These are phyloP conservation scores for Cladosporium sp. DNA, from an alignment of 2,329 filamentous ascomycete species.

Conservation along the genomic window DNA sequence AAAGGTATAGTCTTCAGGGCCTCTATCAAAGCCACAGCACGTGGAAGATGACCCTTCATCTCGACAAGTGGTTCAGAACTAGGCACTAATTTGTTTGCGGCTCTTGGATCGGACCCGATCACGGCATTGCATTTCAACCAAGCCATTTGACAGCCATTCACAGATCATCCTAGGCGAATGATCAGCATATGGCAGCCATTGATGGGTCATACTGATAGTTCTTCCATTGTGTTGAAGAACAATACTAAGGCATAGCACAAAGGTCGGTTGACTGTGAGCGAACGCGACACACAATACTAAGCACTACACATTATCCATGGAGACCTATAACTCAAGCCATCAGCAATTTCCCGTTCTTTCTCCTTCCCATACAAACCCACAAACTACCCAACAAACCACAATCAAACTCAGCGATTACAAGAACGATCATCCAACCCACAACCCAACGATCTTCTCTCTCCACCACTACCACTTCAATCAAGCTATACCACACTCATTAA, in stretches of 20 bases:
- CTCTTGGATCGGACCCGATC: too few species aligned
- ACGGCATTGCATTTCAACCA: too few species aligned
- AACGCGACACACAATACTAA: conserved; percentile 4
- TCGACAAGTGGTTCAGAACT: too few species aligned
- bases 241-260: conserved; percentile 15
- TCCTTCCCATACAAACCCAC: not conserved
- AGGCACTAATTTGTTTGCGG: too few species aligned
- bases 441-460: not conserved
- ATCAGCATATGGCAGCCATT: too few species aligned
- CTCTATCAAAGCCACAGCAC: too few species aligned
- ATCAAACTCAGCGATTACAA: not conserved
- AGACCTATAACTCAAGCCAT: not conserved
- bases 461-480: conserved; percentile 9
- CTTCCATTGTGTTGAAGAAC: conserved; percentile 11
- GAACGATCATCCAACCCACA: not conserved
- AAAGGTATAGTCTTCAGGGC: too few species aligned
- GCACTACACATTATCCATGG: not conserved
- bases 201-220: too few species aligned
- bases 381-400: conserved; percentile 9
- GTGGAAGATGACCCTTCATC: too few species aligned
- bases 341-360: conserved; percentile 8
- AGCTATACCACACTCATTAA: conserved; percentile 8
- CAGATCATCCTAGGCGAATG: too few species aligned
- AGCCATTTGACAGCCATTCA: too few species aligned
- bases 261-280: not conserved